phyloP scores from a whole-genome alignment of 2,329 filamentous ascomycete genomes.

The Basipetospora chlamydospora region DNA sequence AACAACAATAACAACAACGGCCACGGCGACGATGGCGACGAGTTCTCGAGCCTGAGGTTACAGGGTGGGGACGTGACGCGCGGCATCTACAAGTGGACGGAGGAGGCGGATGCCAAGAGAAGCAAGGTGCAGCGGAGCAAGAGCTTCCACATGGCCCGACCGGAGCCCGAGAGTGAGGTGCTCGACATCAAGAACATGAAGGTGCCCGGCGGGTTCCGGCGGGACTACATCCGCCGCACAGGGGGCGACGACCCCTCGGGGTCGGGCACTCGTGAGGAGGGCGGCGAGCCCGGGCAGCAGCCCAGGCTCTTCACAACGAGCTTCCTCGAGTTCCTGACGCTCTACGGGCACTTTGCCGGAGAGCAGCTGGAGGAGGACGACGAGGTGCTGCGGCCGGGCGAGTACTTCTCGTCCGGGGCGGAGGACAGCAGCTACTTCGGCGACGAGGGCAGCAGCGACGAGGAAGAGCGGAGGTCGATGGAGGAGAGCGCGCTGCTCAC shows the following conservation, averaged over 20 bases:
- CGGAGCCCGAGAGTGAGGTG: constrained; percentile 64
- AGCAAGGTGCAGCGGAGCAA: constrained; percentile 62
- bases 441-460: constrained; percentile 30
- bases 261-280: constrained; percentile 18
- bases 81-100: constrained; percentile 92
- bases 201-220: constrained; percentile 81
- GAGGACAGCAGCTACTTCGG: constrained; percentile 37
- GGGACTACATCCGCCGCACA: constrained; percentile 71
- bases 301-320: constrained; percentile 70
- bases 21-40: too few species aligned
- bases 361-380: constrained; percentile 96
- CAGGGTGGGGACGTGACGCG: constrained; percentile 92
- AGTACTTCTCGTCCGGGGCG: constrained; percentile 76
- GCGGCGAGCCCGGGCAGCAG: constrained; percentile 19
- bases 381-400: constrained; percentile 70
- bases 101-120: constrained; percentile 66
- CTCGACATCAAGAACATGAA: constrained; percentile 84
- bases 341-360: constrained; percentile 95
- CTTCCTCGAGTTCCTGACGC: constrained; percentile 87
- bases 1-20: too few species aligned
- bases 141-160: constrained; percentile 69
- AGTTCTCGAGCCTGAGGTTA: constrained; percentile 84
- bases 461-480: constrained; percentile 63
- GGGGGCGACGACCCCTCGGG: constrained; percentile 31
- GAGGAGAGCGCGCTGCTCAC: constrained; percentile 78